phyloP scores from a whole-genome alignment of 1,284 basidiomycete species.

The Microbotryum intermedium region DNA sequence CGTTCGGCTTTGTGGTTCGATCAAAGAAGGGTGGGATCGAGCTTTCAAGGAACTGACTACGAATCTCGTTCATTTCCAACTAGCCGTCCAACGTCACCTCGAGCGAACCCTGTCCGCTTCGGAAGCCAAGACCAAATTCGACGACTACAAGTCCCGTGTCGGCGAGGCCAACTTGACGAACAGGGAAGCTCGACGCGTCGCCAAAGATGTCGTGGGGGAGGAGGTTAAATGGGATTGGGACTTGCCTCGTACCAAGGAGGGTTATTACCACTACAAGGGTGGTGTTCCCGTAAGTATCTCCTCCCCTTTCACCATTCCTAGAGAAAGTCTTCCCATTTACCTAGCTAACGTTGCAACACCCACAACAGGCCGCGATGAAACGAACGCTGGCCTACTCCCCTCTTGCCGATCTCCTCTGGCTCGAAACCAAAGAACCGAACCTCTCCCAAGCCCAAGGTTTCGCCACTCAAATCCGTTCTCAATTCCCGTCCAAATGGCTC shows the following conservation, averaged over 20 bases:
- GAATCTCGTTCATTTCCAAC: background rate
- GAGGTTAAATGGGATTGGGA: constrained; percentile 80
- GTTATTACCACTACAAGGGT: constrained; percentile 83
- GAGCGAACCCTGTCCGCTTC: constrained; percentile 44
- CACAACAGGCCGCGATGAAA: constrained; percentile 59
- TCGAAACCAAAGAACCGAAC: constrained; percentile 80
- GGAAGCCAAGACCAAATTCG: constrained; percentile 53
- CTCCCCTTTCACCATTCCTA: background rate
- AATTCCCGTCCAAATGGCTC: constrained; percentile 70
- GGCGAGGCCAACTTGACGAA: constrained; percentile 56
- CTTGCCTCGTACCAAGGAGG: constrained; percentile 74
- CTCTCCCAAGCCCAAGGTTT: constrained; percentile 70
- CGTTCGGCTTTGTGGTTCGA: no score
- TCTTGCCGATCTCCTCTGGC: constrained; percentile 75
- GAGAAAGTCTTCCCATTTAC: no score
- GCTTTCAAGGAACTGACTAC: no score
- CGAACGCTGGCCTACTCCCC: constrained; percentile 71
- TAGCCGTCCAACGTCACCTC: constrained; percentile 46
- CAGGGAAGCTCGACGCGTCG: constrained; percentile 60
- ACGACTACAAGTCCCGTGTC: constrained; percentile 54
- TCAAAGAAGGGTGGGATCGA: no score
- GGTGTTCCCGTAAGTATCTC: constrained; percentile 53
- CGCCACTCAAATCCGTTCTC: constrained; percentile 62
- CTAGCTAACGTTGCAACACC: background rate
- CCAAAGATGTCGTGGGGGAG: constrained; percentile 61